phyloP scores from a whole-genome alignment of 352 stramenopile genomes.

The Phytophthora boehmeriae region DNA sequence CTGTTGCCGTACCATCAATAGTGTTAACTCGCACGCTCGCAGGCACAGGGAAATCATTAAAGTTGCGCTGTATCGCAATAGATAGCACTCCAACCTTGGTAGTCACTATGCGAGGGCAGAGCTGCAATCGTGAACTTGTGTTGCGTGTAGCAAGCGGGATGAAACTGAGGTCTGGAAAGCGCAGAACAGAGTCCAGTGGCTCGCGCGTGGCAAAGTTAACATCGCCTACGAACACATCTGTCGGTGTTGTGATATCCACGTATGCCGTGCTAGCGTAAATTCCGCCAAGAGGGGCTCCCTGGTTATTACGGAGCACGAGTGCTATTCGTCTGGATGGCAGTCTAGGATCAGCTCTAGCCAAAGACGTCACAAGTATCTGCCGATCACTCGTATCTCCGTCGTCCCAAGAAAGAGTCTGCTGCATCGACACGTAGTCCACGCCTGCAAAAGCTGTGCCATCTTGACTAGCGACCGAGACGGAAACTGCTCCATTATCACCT shows the following conservation, averaged over 20 bases:
- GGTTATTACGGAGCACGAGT: slow-evolving; percentile 41
- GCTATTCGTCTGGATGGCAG: slow-evolving; percentile 34
- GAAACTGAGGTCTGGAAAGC: slow-evolving; percentile 52
- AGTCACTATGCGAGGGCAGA: slow-evolving; percentile 52
- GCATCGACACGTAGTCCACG: slow-evolving; percentile 57
- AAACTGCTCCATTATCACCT: slow-evolving; percentile 53
- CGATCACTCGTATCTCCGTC: slow-evolving; percentile 59
- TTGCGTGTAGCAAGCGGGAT: slow-evolving; percentile 47
- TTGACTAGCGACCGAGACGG: slow-evolving; percentile 46
- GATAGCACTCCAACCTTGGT: slow-evolving; percentile 39
- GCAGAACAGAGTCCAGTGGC: slow-evolving; percentile 39
- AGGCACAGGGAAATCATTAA: slow-evolving; percentile 33
- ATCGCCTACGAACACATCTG: slow-evolving; percentile 43
- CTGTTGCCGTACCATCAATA: slow-evolving; percentile 52
- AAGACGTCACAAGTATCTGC: slow-evolving; percentile 49
- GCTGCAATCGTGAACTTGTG: slow-evolving; percentile 55
- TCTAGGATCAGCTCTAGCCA: slow-evolving; percentile 40
- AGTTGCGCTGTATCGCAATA: slow-evolving; percentile 59
- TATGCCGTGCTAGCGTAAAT: slow-evolving; percentile 40
- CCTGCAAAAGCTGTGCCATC: slow-evolving; percentile 51
- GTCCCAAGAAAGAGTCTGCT: slow-evolving; percentile 45
- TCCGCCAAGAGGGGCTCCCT: slow-evolving; percentile 27
- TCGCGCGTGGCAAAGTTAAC: slow-evolving; percentile 58
- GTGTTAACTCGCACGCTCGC: slow-evolving; percentile 45
- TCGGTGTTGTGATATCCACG: slow-evolving; percentile 51